Evolutionary conservation across 1,139 yeast species (phyloP).

Genomic region (Arxiozyma bovina): DNA sequence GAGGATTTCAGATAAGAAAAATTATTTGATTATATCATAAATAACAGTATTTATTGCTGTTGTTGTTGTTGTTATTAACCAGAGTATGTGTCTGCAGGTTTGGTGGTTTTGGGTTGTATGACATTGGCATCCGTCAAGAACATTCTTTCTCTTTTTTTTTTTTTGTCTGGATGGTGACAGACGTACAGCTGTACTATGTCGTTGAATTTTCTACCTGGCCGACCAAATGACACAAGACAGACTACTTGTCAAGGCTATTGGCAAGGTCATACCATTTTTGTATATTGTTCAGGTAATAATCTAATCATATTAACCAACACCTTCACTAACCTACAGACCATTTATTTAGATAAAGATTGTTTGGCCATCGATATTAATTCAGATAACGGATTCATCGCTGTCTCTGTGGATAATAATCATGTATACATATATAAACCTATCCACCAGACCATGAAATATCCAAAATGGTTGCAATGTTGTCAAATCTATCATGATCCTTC

Average conservation of each 20-base stretch:
- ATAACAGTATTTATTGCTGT: too few species aligned
- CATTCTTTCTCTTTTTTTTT: too few species aligned
- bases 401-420: conserved; percentile 29
- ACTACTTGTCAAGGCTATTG: conserved; percentile 58
- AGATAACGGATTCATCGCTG: conserved; percentile 44
- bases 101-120: too few species aligned
- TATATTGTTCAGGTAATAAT: conserved; percentile 85
- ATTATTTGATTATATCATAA: too few species aligned
- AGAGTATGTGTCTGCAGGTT: too few species aligned
- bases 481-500: conserved; percentile 34
- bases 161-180: neutral
- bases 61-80: too few species aligned
- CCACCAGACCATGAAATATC: conserved; percentile 33
- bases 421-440: conserved; percentile 35
- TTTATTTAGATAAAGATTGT: conserved; percentile 63
- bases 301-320: conserved; percentile 53
- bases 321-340: conserved; percentile 57
- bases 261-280: conserved; percentile 57
- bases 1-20: neutral
- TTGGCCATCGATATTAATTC: conserved; percentile 54
- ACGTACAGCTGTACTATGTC: conserved; percentile 37
- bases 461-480: conserved; percentile 43
- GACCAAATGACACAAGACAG: conserved; percentile 53
- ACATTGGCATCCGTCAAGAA: too few species aligned
- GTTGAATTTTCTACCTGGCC: conserved; percentile 73